Evolutionary conservation across 495 filamentous ascomycete species (phyloP).

Genomic region (Apodospora peruviana): DNA sequence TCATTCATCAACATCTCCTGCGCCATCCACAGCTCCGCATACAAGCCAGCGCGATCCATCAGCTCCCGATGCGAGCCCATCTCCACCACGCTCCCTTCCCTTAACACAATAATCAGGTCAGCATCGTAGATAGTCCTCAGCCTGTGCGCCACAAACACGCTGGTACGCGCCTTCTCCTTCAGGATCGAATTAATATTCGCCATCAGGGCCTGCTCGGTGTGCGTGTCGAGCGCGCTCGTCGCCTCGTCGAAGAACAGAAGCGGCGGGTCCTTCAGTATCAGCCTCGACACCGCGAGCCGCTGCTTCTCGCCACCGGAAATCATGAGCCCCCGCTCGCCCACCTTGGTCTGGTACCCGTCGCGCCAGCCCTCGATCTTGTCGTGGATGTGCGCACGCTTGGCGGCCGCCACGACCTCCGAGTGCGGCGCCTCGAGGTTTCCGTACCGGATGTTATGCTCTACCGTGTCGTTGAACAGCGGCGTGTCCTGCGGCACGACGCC

Average conservation of each 20-base stretch:
- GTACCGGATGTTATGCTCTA: conserved; percentile 93
- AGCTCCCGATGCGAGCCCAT: conserved; percentile 80
- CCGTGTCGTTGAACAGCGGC: conserved; percentile 91
- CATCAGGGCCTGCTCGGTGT: conserved; percentile 89
- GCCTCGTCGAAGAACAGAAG: conserved; percentile 97
- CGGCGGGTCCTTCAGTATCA: conserved; percentile 88
- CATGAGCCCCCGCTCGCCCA: conserved; percentile 97
- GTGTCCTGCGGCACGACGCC: conserved; percentile 98
- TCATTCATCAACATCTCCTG: conserved; percentile 25
- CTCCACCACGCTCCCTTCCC: conserved; percentile 77
- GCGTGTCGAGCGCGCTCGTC: conserved; percentile 91
- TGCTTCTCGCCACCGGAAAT: conserved; percentile 97
- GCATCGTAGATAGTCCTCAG: conserved; percentile 91
- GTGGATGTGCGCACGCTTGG: conserved; percentile 76
- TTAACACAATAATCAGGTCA: conserved; percentile 88
- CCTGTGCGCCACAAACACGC: conserved; percentile 89
- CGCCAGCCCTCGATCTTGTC: conserved; percentile 73
- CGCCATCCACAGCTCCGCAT: conserved; percentile 77
- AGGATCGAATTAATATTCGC: conserved; percentile 92
- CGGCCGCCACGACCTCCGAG: conserved; percentile 68
- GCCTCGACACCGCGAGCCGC: conserved; percentile 75
- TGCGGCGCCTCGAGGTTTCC: conserved; percentile 75
- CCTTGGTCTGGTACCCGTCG: conserved; percentile 84
- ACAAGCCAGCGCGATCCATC: conserved; percentile 73
- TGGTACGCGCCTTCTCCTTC: conserved; percentile 81